Evolutionary conservation across 164 flowering plant species (phyloP).

Genomic region (Vitis amurensis): DNA sequence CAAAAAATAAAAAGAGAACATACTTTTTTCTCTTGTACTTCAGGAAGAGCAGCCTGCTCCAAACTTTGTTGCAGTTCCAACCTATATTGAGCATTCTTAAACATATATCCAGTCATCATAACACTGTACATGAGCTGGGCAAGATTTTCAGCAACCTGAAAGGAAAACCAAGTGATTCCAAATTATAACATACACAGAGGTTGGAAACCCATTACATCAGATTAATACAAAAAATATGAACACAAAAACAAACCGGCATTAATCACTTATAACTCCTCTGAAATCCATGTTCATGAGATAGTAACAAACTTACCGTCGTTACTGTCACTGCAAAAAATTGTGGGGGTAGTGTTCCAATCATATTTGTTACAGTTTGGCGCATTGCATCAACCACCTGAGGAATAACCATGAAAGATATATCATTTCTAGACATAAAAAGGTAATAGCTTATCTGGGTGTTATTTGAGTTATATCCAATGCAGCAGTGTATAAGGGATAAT

Average conservation of each 20-base stretch:
- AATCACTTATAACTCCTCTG: not conserved
- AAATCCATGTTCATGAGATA: not conserved
- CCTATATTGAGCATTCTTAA: slow-evolving; percentile 88
- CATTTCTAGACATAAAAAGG: not conserved
- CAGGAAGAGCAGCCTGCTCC: slow-evolving; percentile 94
- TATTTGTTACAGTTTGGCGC: slow-evolving; percentile 96
- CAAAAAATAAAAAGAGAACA: slow-evolving; percentile 1
- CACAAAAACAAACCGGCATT: no score
- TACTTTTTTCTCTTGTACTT: slow-evolving; percentile 58
- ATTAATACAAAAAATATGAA: no score
- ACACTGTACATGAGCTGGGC: slow-evolving; percentile 99
- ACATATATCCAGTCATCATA: slow-evolving; percentile 99
- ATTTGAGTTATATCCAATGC: not conserved
- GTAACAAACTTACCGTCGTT: slow-evolving; percentile 67
- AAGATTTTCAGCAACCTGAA: slow-evolving; percentile 97
- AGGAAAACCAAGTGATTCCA: slow-evolving; percentile 9
- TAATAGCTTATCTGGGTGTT: no score
- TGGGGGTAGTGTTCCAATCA: slow-evolving; percentile 97
- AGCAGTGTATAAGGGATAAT: not conserved
- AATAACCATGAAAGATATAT: not conserved
- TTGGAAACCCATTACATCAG: no score
- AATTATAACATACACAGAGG: not conserved
- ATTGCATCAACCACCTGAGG: slow-evolving; percentile 92
- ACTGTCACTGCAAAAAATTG: slow-evolving; percentile 94
- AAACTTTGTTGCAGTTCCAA: slow-evolving; percentile 90